phyloP scores from a whole-genome alignment of 208 protist species.

The Vickermania ingenoplastis region DNA sequence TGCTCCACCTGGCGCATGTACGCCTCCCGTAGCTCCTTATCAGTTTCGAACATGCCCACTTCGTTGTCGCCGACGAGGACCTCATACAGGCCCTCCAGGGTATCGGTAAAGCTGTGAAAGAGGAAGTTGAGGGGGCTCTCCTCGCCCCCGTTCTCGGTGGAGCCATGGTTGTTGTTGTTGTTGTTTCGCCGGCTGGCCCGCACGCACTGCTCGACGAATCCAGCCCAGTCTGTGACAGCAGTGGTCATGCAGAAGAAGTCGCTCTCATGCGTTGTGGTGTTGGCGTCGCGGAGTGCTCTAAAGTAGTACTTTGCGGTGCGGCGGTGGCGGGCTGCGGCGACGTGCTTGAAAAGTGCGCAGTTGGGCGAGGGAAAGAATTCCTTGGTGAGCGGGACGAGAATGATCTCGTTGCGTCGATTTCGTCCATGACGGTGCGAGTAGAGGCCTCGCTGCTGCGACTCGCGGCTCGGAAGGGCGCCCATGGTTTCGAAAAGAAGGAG shows the following conservation, averaged over 20 bases:
- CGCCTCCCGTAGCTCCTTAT: slow-evolving; percentile 40
- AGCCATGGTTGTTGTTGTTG: neutral
- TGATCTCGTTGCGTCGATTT: slow-evolving; percentile 56
- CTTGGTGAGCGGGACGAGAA: slow-evolving; percentile 57
- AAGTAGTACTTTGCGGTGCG: slow-evolving; percentile 81
- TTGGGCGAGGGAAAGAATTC: slow-evolving; percentile 51
- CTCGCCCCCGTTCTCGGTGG: slow-evolving; percentile 11
- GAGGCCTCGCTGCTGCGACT: slow-evolving; percentile 64
- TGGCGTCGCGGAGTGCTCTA: slow-evolving; percentile 28
- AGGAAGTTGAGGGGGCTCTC: slow-evolving; percentile 8
- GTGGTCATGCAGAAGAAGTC: slow-evolving; percentile 63
- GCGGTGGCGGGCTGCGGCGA: slow-evolving; percentile 41
- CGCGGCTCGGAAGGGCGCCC: slow-evolving; percentile 64
- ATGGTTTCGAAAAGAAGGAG: slow-evolving; percentile 16
- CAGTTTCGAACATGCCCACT: slow-evolving; percentile 45
- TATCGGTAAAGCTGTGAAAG: slow-evolving; percentile 48
- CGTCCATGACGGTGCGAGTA: slow-evolving; percentile 71
- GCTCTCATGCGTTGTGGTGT: slow-evolving; percentile 22
- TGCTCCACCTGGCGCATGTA: slow-evolving; percentile 37
- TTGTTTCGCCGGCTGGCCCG: neutral
- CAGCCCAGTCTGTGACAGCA: slow-evolving; percentile 18
- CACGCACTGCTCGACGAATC: slow-evolving; percentile 12
- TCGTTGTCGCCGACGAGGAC: slow-evolving; percentile 54
- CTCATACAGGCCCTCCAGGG: slow-evolving; percentile 53
- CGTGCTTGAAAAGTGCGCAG: slow-evolving; percentile 48